Evolutionary conservation across 2,329 filamentous ascomycete genomes (phyloP), one percentile per base, ranked within the genome.

Genomic region (Pseudogymnoascus sp.): DNA sequence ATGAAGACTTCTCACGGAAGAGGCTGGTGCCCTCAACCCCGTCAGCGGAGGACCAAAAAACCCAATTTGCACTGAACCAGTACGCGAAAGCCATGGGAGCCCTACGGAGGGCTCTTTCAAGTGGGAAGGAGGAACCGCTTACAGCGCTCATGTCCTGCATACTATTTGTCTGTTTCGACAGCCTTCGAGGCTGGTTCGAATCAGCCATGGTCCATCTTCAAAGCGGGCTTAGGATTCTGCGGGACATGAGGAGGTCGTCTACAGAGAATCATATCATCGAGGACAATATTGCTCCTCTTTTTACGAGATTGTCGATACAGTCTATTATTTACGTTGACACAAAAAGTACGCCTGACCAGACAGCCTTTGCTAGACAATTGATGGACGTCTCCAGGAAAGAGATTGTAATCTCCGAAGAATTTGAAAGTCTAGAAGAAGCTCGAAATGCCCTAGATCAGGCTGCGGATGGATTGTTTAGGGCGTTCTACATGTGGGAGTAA

Each of bases 91-190:
- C 71, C 8, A 68, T 73, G 41, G 64, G 63, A 4, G 62, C 69
- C 60, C 60, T 73, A n/a, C 63, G 70, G 38, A 62, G 64, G 16
- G 66, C 66, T 35, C 63, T 73, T 8, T 43, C 64, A 6, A 59
- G 37, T 7, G 67, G 67, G 11, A 67, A 66, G 35, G 66, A 70
- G 26, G 63, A 65, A 6, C 65, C 69, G 14, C 14, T 71, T 11
- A 67, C 65, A 11, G 68, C 68, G 19, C 61, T 71, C 16, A 68
- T 72, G 69, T 69, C 66, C 5, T 72, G 70, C 53, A 64, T 70
- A 16, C 62, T 72, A 6, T 72, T 72, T 53, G 67, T 71, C 6
- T 69, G 67, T 35, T 72, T 72, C 16, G 70, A 73, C 60, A 70
- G 66, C 14, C 50, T 73, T 40, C 60, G 69, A n/a, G 70, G 70